Evolutionary conservation across 108 stramenopile species (phyloP), one percentile per base, ranked within the genome.

Genomic region (Licmophora abbreviata): DNA sequence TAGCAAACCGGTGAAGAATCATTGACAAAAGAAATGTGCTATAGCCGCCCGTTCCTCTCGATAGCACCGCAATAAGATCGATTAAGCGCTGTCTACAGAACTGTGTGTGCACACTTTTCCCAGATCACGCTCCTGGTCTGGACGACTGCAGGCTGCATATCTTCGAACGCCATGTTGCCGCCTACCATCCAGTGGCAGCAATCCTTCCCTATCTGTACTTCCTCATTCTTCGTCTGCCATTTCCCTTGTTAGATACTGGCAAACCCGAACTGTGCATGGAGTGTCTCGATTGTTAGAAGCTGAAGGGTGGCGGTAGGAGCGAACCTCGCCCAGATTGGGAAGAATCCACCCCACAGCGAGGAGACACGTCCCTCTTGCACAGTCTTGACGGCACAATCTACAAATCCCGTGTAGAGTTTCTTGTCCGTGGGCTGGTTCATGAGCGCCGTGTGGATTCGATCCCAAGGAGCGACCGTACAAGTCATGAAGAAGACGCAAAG

Each of bases 311-410:
- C 69, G 47, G 64, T 70, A 0, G 80, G 80, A 20, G 80, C 80
- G 56, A 81, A 76, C 33, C 80, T 43, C 9, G 65, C 75, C 80
- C 80, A 81, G 43, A 81, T 81, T 18, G 80, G 80, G 29, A 77
- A 33, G 36, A 81, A 81, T 15, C 80, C 80, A 17, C 67, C 22
- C 64, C 73, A 81, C 9, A 81, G 44, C 18, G 64, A 64, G 29
- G 54, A 11, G 10, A 57, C 56, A 20, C 80, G 75, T 20, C 72
- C 73, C 31, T 69, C 35, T 15, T 38, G 29, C 12, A 76, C 57
- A 27, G 76, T 77, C 73, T 81, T 74, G 56, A 61, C 46, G 29
- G 61, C 24, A 54, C 75, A 76, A 44, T 81, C 80, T 1, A 53
- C 24, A 17, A 81, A 41, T 27, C 75, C 72, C 14, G 44, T 44